A percentile compares a stretch with the other conserved stretches of the same genome.
phyloP scores from a whole-genome alignment of 106 monocot species.

The Dendrobium chrysotoxum region DNA sequence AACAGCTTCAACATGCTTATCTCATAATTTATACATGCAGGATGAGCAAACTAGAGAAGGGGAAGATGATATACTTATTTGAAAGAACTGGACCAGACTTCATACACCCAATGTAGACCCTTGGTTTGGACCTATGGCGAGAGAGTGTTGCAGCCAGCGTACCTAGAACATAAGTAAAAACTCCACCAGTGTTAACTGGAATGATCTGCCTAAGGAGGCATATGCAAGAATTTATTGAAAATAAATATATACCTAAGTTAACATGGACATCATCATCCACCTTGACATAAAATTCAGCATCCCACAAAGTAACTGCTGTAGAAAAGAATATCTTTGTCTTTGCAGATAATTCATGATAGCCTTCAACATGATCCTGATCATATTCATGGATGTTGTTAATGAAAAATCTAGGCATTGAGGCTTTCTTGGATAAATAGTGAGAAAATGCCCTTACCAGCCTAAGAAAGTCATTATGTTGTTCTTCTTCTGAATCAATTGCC shows the following conservation, averaged over 20 bases:
- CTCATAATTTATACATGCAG: not conserved
- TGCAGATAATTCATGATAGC: constrained; percentile 92
- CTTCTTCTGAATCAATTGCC: constrained; percentile 91
- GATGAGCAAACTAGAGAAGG: not conserved
- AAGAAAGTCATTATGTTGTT: constrained; percentile 89
- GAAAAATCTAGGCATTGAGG: not conserved
- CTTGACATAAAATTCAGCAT: constrained; percentile 95
- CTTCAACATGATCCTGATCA: constrained; percentile 89
- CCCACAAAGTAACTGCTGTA: constrained; percentile 82
- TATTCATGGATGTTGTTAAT: not conserved
- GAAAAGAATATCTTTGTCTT: constrained; percentile 96
- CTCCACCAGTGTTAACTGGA: not conserved
- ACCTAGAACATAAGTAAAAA: constrained; percentile 31
- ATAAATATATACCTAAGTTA: constrained; percentile 52
- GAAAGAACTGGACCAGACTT: constrained; percentile 94
- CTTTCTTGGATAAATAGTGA: not conserved
- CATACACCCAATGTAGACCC: constrained; percentile 91
- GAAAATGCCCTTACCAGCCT: constrained; percentile 56
- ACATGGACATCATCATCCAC: constrained; percentile 98
- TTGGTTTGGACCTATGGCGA: constrained; percentile 83
- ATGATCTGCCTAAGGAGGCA: not conserved
- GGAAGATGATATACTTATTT: constrained; percentile 50
- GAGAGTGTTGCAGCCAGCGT: constrained; percentile 79
- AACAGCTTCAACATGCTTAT: not conserved
- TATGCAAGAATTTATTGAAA: not conserved